Evolutionary conservation across 139 green algal genomes (phyloP).

Genomic region (Asterochloris erici): DNA sequence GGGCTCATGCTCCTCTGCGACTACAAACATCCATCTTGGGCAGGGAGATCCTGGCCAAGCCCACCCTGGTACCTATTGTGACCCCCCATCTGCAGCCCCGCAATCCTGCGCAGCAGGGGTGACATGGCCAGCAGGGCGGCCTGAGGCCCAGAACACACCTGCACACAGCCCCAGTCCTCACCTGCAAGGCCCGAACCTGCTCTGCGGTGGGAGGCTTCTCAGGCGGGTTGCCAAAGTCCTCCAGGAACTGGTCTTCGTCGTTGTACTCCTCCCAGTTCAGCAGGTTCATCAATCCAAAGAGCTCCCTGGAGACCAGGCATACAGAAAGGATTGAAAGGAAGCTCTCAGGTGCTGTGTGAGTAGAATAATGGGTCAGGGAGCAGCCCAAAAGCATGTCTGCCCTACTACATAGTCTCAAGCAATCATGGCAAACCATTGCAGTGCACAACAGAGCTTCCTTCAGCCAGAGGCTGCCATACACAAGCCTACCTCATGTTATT

Average conservation of each 20-base stretch:
- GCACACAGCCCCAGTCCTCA: neutral
- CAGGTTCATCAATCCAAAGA: slow-evolving; percentile 81
- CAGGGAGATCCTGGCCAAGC: too few species aligned
- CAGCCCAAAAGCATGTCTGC: neutral
- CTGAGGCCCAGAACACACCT: too few species aligned
- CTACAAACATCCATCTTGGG: too few species aligned
- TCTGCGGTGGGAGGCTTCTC: slow-evolving; percentile 43
- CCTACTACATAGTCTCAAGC: too few species aligned
- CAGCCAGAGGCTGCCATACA: slow-evolving; percentile 29
- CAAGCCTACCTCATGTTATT: slow-evolving; percentile 90
- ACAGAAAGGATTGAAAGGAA: too few species aligned
- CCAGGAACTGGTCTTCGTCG: slow-evolving; percentile 65
- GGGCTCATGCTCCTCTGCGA: too few species aligned
- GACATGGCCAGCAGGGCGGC: too few species aligned
- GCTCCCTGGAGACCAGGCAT: slow-evolving; percentile 18
- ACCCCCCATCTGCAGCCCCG: too few species aligned
- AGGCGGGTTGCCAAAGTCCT: slow-evolving; percentile 40
- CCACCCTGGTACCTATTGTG: too few species aligned
- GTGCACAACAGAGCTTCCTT: too few species aligned
- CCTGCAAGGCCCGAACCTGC: slow-evolving; percentile 50
- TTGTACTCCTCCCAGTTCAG: slow-evolving; percentile 60
- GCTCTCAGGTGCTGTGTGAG: neutral
- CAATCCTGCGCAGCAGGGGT: too few species aligned
- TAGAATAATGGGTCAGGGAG: neutral
- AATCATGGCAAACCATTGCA: too few species aligned